Evolutionary conservation across 2,329 filamentous ascomycete species (phyloP).

Genomic region (Ceratocystis albifundus): DNA sequence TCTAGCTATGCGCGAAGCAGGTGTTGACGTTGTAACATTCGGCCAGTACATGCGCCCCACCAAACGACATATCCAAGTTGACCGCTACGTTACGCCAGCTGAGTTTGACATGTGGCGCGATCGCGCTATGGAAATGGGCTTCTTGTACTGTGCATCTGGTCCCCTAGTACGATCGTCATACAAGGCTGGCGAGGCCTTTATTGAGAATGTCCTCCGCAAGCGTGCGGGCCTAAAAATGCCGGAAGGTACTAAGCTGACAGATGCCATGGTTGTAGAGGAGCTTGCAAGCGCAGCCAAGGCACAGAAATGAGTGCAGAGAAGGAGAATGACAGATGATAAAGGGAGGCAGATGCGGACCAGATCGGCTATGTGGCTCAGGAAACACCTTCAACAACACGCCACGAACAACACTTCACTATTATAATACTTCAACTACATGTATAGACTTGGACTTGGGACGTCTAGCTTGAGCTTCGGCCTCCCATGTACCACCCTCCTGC

Average conservation of each 20-base stretch:
- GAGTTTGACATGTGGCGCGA: conserved; percentile 86
- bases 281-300: conserved; percentile 23
- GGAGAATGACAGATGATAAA: not conserved
- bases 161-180: conserved; percentile 90
- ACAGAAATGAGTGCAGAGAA: not conserved
- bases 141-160: conserved; percentile 90
- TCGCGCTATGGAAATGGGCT: conserved; percentile 85
- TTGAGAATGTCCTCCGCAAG: conserved; percentile 94
- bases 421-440: conserved; percentile 1
- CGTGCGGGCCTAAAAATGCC: conserved; percentile 34
- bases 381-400: conserved; percentile 5
- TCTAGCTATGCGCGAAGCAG: conserved; percentile 62
- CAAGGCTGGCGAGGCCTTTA: conserved; percentile 96
- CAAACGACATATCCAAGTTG: conserved; percentile 93
- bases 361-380: not conserved
- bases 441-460: conserved; percentile 2
- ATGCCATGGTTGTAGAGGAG: conserved; percentile 34
- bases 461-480: not conserved
- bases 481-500: not conserved
- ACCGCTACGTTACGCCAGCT: conserved; percentile 85
- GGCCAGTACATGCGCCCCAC: conserved; percentile 99
- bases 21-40: conserved; percentile 93
- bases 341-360: not conserved
- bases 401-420: not conserved
- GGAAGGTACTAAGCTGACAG: conserved; percentile 30